Conservation (phyloP, 345 rosid genomes). For the Nasturtium officinale region DNA sequence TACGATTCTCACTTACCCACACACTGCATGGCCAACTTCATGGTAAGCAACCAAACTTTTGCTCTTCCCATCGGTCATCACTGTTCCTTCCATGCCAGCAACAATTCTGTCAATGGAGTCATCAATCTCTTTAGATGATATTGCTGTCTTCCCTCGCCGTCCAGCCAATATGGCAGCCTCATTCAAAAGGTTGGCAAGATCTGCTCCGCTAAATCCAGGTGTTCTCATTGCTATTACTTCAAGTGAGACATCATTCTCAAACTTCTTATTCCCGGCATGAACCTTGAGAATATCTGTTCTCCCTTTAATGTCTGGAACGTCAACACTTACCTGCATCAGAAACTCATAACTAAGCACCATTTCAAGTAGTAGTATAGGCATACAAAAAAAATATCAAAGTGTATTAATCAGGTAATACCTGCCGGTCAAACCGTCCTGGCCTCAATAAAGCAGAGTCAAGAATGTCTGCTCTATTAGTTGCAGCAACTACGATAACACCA, state of each 20-base stretch:
- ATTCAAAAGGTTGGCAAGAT: slow-evolving; percentile 93
- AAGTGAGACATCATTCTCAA: slow-evolving; percentile 82
- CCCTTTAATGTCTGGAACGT: slow-evolving; percentile 89
- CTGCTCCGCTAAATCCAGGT: slow-evolving; percentile 98
- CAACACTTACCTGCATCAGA: slow-evolving; percentile 74
- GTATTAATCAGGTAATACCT: slow-evolving; percentile 51
- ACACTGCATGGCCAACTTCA: slow-evolving; percentile 95
- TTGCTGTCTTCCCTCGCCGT: slow-evolving; percentile 75
- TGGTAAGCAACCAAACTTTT: slow-evolving; percentile 97
- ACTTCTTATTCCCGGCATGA: slow-evolving; percentile 87
- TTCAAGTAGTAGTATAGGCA: background rate
- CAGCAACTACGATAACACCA: slow-evolving; percentile 89
- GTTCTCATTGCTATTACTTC: slow-evolving; percentile 96
- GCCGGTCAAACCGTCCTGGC: slow-evolving; percentile 96
- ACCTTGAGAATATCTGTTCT: slow-evolving; percentile 93
- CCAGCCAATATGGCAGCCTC: slow-evolving; percentile 98
- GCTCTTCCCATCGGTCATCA: slow-evolving; percentile 98
- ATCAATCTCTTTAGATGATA: slow-evolving; percentile 91
- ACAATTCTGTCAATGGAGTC: slow-evolving; percentile 98
- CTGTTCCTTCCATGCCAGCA: slow-evolving; percentile 99
- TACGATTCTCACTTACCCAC: slow-evolving; percentile 65
- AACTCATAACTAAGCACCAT: slow-evolving; percentile 27
- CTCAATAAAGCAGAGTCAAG: slow-evolving; percentile 90
- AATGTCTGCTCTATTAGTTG: slow-evolving; percentile 94
- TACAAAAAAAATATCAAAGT: background rate